Base-by-base conservation (phyloP, 371 early-diverging fungal species). In the Choanephora cucurbitarum region DNA sequence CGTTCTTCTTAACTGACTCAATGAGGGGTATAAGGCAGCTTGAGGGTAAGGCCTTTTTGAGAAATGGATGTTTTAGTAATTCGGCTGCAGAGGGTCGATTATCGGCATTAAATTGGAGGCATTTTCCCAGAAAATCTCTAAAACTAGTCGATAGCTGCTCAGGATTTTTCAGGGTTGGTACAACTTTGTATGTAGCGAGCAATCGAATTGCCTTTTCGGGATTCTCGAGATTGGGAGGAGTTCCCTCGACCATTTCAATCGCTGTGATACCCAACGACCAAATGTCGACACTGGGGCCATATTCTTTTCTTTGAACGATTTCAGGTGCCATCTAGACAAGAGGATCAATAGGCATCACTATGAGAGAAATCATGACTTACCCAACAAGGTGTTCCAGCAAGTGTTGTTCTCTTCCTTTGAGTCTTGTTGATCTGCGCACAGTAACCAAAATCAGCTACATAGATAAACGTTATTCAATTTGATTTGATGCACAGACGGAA, bases 231-330 rank as follows among this genome's bases (percentile, higher is more conserved):
- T 96, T 95, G 45, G 99, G 99, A 17, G 96, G 96, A 70, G 91
- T 93, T 48, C 92, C 91, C 68, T 96, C 95, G 37, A 95, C 81
- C 93, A 98, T 93, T 79, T 98, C 97, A 62, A 96, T 96, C 1
- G 94, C 91, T 81, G 92, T 91, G 54, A 95, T 93, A 44, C 94
- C 92, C 53, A 91, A 67, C 2, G 93, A 91, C 96, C 96, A 95
- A 56, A 93, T 86, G 70, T 95, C 96, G 23, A 91, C 89, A 63
- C 83, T 88, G 41, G 80, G 74, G 0, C 89, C 91, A 65, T 95
- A 96, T 46, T 90, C 87, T 69, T 90, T 88, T 52, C 87, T 87
- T 69, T 77, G 86, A 54, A 95, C 91, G 2, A 94, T 85, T 66
- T 94, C 95, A 9, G 94, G 94, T 11, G 93, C 89, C 91, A 91